phyloP scores from a whole-genome alignment of 129 eudicot genomes.

The Sambucus nigra region DNA sequence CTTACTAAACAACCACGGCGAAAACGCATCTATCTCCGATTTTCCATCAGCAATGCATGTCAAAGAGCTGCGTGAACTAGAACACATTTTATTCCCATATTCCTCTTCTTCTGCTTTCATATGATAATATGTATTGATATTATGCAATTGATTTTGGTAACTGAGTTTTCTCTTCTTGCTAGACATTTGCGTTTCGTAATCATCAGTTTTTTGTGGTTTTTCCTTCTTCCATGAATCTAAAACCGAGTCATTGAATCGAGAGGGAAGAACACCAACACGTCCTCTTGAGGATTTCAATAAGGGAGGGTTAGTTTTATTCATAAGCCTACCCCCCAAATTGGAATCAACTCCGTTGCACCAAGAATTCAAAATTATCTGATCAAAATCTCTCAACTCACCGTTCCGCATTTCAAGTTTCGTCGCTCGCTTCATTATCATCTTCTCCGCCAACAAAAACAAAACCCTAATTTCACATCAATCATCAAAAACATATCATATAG shows the following conservation, averaged over 20 bases:
- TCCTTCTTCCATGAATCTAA: constrained; percentile 48
- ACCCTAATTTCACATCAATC: constrained; percentile 23
- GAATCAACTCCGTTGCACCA: constrained; percentile 25
- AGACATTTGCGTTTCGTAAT: constrained; percentile 6
- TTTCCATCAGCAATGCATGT: neutral
- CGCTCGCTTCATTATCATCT: constrained; percentile 2
- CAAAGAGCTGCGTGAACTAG: neutral
- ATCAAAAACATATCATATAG: no score
- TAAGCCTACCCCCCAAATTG: constrained; percentile 4
- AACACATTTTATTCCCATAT: neutral
- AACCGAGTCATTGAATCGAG: constrained; percentile 36
- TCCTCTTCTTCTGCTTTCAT: neutral
- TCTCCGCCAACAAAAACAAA: constrained; percentile 13
- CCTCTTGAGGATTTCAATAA: constrained; percentile 50
- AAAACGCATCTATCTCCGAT: constrained; percentile 8
- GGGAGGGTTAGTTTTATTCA: constrained; percentile 14
- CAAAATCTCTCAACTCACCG: constrained; percentile 13
- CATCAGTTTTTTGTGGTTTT: constrained; percentile 15
- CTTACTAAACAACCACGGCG: neutral
- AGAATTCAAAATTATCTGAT: constrained; percentile 9
- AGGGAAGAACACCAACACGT: constrained; percentile 43
- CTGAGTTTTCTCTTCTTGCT: constrained; percentile 17
- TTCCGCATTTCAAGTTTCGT: constrained; percentile 40
- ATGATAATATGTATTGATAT: neutral
- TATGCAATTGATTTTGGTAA: no score